These are phyloP conservation scores for Vararia minispora DNA, from an alignment of 768 basidiomycete genomes.

Conservation along the genomic window DNA sequence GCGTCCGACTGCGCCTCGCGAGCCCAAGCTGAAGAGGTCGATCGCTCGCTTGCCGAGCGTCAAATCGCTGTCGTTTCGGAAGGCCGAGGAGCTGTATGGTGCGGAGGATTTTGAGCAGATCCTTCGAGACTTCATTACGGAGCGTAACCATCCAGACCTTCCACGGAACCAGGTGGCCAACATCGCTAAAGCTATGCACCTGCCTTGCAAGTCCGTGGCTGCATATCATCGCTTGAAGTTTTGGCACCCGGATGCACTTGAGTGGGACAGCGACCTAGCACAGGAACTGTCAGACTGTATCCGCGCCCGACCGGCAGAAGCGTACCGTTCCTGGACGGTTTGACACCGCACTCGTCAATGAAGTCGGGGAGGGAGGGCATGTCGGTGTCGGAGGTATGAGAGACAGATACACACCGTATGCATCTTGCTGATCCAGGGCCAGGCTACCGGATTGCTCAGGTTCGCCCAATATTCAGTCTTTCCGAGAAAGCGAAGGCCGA, in stretches of 20 bases:
- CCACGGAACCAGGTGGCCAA: neutral
- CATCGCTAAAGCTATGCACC: neutral
- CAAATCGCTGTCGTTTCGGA: neutral
- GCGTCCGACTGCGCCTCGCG: neutral
- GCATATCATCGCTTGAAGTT: slow-evolving; percentile 1
- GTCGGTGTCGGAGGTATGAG: neutral
- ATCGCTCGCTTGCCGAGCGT: neutral
- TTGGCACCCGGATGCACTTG: neutral
- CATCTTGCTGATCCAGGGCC: too few relatives aligned
- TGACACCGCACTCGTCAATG: slow-evolving; percentile 4
- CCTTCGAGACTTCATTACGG: neutral
- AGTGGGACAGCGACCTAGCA: neutral
- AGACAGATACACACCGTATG: neutral
- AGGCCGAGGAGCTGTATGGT: neutral
- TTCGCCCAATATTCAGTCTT: slow-evolving; percentile 1
- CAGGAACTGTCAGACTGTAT: neutral
- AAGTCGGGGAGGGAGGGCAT: neutral
- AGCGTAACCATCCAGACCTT: neutral
- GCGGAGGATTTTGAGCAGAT: neutral
- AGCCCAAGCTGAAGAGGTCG: neutral
- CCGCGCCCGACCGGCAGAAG: neutral
- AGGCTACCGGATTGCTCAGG: slow-evolving; percentile 4
- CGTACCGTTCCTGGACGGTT: slow-evolving; percentile 1
- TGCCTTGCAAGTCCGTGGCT: neutral
- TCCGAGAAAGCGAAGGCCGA: neutral